Evolutionary conservation across 2,329 filamentous ascomycete species (phyloP).

Genomic region (Fusarium nygamai): DNA sequence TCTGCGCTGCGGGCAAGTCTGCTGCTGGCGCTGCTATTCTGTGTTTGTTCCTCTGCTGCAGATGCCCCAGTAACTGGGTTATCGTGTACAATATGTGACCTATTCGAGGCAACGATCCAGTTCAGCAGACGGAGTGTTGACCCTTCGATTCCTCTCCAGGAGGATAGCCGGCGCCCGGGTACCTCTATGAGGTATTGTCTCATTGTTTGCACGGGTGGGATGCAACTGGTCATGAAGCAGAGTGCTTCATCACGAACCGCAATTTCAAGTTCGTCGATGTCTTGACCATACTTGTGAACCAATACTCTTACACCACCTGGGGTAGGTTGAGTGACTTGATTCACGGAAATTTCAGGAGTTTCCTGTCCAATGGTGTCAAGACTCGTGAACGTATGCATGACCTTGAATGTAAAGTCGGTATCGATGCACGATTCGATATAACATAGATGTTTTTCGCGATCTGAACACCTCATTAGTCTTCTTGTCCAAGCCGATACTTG

Average conservation of each 20-base stretch:
- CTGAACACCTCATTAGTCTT: slow-evolving; percentile 17
- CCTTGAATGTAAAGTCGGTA: slow-evolving; percentile 16
- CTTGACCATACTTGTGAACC: slow-evolving; percentile 39
- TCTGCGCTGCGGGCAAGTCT: slow-evolving; percentile 69
- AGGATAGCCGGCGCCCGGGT: slow-evolving; percentile 53
- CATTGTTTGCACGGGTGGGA: slow-evolving; percentile 72
- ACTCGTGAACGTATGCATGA: slow-evolving; percentile 12
- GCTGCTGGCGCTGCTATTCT: slow-evolving; percentile 25
- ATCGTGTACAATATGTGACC: slow-evolving; percentile 85
- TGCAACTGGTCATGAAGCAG: slow-evolving; percentile 61
- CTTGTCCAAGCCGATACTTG: neutral
- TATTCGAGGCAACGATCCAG: slow-evolving; percentile 91
- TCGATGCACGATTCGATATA: slow-evolving; percentile 14
- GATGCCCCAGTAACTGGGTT: slow-evolving; percentile 51
- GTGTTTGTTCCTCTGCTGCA: neutral
- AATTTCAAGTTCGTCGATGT: slow-evolving; percentile 36
- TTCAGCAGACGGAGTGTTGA: slow-evolving; percentile 75
- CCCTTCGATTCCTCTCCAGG: slow-evolving; percentile 66
- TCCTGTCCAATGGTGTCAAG: neutral
- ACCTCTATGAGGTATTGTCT: slow-evolving; percentile 55
- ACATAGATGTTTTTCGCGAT: slow-evolving; percentile 31
- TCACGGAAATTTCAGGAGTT: neutral
- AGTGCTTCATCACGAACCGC: slow-evolving; percentile 41
- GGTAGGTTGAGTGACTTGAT: slow-evolving; percentile 1
- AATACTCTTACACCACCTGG: slow-evolving; percentile 25